Conservation (phyloP, 148 eudicot species). For the Selenicereus undatus region DNA sequence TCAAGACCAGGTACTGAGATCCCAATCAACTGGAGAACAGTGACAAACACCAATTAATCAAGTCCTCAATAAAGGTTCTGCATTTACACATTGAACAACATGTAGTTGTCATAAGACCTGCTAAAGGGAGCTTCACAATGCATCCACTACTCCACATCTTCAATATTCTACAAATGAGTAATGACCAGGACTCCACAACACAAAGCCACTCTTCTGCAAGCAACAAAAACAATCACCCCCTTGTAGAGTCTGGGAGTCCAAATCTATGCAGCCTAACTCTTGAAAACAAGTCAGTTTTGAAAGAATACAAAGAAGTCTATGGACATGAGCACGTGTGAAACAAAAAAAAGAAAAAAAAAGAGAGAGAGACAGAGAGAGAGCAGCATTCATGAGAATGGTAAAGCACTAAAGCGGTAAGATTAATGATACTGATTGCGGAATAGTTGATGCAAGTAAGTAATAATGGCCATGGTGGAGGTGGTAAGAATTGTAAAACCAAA, state of each 20-base stretch:
- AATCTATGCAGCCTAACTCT: neutral
- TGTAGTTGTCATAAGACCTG: constrained; percentile 10
- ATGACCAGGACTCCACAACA: constrained; percentile 6
- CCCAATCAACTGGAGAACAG: constrained; percentile 66
- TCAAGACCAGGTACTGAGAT: constrained; percentile 67
- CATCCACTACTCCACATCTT: neutral
- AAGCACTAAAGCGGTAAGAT: neutral
- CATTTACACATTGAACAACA: neutral
- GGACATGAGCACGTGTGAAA: neutral
- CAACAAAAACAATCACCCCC: neutral
- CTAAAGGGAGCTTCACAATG: constrained; percentile 10
- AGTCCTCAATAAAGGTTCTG: constrained; percentile 16
- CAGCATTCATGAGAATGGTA: neutral
- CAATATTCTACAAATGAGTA: constrained; percentile 10
- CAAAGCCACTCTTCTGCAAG: neutral
- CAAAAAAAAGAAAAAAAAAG: neutral
- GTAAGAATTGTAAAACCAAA: neutral
- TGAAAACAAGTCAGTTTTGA: neutral
- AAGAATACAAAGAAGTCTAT: neutral
- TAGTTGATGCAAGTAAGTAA: neutral
- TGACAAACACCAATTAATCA: constrained; percentile 16
- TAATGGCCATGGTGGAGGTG: neutral
- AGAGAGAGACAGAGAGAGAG: neutral
- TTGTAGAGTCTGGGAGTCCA: neutral
- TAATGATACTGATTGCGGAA: neutral